Evolutionary conservation across 1,284 basidiomycete genomes (phyloP).

Genomic region (Fomitopsis betulina): DNA sequence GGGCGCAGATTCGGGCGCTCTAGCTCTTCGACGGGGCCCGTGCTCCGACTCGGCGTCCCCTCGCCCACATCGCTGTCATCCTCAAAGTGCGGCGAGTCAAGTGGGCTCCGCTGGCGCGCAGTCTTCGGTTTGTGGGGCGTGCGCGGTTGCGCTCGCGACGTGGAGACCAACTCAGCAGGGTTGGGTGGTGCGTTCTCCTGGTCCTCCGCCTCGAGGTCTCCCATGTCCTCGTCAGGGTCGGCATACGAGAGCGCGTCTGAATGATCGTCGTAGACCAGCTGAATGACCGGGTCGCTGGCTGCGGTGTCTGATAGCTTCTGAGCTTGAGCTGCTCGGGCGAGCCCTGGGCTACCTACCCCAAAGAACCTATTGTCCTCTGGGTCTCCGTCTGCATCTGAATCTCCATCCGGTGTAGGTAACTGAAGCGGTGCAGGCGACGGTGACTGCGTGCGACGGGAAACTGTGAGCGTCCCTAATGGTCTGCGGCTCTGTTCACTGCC

Average conservation of each 20-base stretch:
- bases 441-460: constrained; percentile 13
- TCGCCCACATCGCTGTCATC: constrained; percentile 4
- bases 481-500: constrained; percentile 10
- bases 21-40: neutral
- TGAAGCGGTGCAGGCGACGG: constrained; percentile 6
- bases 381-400: constrained; percentile 13
- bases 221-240: constrained; percentile 3
- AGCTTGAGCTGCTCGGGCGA: neutral
- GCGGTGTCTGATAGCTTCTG: neutral
- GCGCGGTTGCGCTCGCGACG: constrained; percentile 13
- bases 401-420: constrained; percentile 11
- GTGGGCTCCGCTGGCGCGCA: constrained; percentile 18
- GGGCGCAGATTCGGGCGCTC: neutral
- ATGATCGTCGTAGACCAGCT: neutral
- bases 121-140: constrained; percentile 18
- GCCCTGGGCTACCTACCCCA: constrained; percentile 13
- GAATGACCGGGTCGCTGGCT: constrained; percentile 1
- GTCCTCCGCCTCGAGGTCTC: constrained; percentile 5
- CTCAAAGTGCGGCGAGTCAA: constrained; percentile 16
- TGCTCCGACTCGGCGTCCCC: constrained; percentile 10
- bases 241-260: constrained; percentile 2
- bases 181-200: constrained; percentile 9
- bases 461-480: constrained; percentile 16
- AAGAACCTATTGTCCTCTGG: constrained; percentile 22
- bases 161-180: constrained; percentile 7